A percentile compares a stretch with the other conserved stretches of the same genome.
Evolutionary conservation across 495 filamentous ascomycete species (phyloP).

Genomic region (Podospora didyma): DNA sequence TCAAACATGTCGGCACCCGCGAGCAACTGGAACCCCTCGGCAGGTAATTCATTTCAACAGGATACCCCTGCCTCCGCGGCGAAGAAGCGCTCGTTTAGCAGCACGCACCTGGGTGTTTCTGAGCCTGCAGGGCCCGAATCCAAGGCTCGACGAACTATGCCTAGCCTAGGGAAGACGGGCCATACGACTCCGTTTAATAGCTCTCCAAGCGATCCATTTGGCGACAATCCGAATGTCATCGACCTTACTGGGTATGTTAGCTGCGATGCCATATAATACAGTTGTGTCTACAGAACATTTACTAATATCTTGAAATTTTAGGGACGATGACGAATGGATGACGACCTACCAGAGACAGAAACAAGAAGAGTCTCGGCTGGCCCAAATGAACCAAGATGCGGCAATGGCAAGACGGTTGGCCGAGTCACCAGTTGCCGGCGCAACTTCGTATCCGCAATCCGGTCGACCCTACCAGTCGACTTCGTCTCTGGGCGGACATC

Average conservation of each 20-base stretch:
- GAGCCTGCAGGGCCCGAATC: slow-evolving; percentile 2
- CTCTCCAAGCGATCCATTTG: neutral
- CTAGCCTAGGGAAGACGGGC: slow-evolving; percentile 12
- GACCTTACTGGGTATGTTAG: slow-evolving; percentile 29
- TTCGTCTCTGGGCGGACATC: neutral
- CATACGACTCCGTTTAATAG: neutral
- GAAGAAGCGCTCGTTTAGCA: slow-evolving; percentile 35
- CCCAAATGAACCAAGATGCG: slow-evolving; percentile 12
- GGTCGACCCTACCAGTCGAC: slow-evolving; percentile 5
- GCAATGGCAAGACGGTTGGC: slow-evolving; percentile 11
- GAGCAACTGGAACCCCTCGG: slow-evolving; percentile 3
- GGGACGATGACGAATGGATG: slow-evolving; percentile 13
- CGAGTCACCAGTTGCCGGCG: neutral
- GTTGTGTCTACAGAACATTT: neutral
- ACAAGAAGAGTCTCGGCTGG: slow-evolving; percentile 14
- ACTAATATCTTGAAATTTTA: slow-evolving; percentile 9
- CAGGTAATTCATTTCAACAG: neutral
- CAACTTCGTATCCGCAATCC: neutral
- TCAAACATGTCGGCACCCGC: slow-evolving; percentile 13
- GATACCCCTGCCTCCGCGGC: slow-evolving; percentile 7
- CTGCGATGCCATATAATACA: neutral
- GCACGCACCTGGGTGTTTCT: slow-evolving; percentile 17
- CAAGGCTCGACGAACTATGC: slow-evolving; percentile 31
- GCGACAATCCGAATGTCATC: slow-evolving; percentile 13
- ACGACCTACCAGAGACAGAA: slow-evolving; percentile 2